Evolutionary conservation across 495 filamentous ascomycete genomes (phyloP), one percentile per base, ranked within the genome.

Genomic region (Neurospora sp.): DNA sequence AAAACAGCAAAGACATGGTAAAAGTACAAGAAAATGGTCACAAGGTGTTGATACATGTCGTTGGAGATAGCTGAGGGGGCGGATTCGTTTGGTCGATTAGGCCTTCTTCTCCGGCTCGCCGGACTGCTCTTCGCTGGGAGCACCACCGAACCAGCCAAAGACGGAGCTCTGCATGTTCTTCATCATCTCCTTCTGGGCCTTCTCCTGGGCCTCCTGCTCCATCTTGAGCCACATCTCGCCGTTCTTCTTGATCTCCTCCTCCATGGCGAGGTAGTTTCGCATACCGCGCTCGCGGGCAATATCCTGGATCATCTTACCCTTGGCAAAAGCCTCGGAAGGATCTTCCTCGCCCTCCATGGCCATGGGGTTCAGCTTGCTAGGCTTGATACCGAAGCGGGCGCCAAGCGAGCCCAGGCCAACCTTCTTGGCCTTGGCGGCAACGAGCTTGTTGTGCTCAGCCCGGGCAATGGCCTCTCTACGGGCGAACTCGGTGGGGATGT

Each of bases 221-320:
- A 98, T 95, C 85, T 91, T 92, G 77, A 98, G 85, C 93, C 94
- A 96, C 83, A 94, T 93, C 84, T 93, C 93, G 46, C 93, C 96
- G 80, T 98, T 95, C 82, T 94, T 91, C 54, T 90, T 87, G 79
- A 99, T 96, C 84, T 97, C 90, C 78, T 88, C 89, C 83, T 98
- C 96, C 74, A 97, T 88, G 79, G 89, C 80, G 84, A 97, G 88
- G 83, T 98, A 98, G 80, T 93, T 90, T 83, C 91, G 91, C 83
- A 93, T 92, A 35, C 96, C 95, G 44, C 93, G 87, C 84, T 99
- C 96, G 42, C 96, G 90, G 70, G 95, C 92, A 80, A 95, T 90
- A 79, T 99, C 96, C 83, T 92, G 93, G 70, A 96, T 86, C 91
- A 97, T 99, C 89, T 98, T 97, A 39, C 93, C 94, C 83, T 96